Base-by-base conservation (phyloP, 257 asterid species). In the Nicotiana noctiflora region DNA sequence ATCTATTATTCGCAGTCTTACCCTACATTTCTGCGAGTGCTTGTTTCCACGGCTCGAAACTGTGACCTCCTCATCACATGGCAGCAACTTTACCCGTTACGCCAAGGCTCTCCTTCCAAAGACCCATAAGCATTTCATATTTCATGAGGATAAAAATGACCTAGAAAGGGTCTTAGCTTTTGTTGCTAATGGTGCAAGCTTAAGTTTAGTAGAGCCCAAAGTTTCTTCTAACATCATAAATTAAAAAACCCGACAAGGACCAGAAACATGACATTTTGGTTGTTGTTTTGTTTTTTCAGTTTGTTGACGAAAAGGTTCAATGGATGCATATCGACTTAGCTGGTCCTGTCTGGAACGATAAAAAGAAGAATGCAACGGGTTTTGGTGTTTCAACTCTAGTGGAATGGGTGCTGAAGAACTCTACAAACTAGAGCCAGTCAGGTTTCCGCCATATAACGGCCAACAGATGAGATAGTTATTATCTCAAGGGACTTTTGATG, bases 261-360 rank as follows among this genome's bases (percentile, higher is more conserved):
- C n/a, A n/a, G 64, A 55, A 40, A 66, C 64, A 7, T 74, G 55
- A 77, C 75, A 82, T 4, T 34, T 27, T 61, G 21, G 13, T 23
- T 44, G 29, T 0, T 1, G 18, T 17, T 11, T 79, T 46, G 8
- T 17, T 17, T 15, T 21, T 80, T 92, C 97, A 93, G 99, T 95
- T 95, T 90, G 99, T 95, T 25, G 92, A 93, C 57, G 99, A 93
- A 90, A 95, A 93, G 87, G 99, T 93, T 70, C 92, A 91, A 25
- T 95, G 99, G 99, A 87, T 95, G 99, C 99, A 95, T 62, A 91
- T 95, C 12, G 99, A 95, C 91, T 81, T 95, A 84, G 97, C 97
- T 57, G 99, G 97, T 11, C 99, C 98, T 4, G 98, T 95, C 32
- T 92, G 97, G 98, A 90, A 82, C 14, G 94, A 92, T 0, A 90